A percentile compares a stretch with the other conserved stretches of the same genome.
These are phyloP conservation scores for Suillus alpinus DNA, from an alignment of 768 basidiomycete species.

Conservation along the genomic window DNA sequence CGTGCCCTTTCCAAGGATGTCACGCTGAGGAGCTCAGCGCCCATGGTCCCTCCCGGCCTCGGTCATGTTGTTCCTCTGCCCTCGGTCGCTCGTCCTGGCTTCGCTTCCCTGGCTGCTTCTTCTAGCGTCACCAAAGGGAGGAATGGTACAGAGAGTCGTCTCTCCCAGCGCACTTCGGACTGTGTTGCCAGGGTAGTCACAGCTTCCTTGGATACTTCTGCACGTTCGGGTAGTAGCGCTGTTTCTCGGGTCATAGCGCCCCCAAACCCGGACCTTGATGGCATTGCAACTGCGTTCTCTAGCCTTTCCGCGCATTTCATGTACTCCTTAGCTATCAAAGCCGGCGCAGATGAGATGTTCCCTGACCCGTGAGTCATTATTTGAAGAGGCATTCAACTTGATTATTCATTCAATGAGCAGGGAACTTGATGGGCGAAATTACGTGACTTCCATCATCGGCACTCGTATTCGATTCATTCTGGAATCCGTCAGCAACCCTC, in stretches of 20 bases:
- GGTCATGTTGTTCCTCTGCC: neutral
- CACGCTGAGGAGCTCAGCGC: neutral
- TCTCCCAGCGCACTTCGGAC: slow-evolving; percentile 20
- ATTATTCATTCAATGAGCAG: slow-evolving; percentile 11
- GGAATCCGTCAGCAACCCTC: slow-evolving; percentile 22
- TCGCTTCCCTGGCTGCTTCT: neutral
- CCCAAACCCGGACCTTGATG: neutral
- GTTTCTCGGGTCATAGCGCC: neutral
- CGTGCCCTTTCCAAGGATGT: neutral
- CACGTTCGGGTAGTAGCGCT: neutral
- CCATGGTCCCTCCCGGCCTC: slow-evolving; percentile 8
- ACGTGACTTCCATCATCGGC: slow-evolving; percentile 10
- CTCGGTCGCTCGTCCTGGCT: neutral
- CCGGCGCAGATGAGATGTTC: slow-evolving; percentile 5
- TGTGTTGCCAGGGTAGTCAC: slow-evolving; percentile 1
- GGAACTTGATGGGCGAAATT: slow-evolving; percentile 12
- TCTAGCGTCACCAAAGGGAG: slow-evolving; percentile 11
- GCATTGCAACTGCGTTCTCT: slow-evolving; percentile 3
- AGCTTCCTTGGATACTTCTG: neutral
- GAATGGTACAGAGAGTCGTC: slow-evolving; percentile 16
- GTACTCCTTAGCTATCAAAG: slow-evolving; percentile 5
- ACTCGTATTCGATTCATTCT: slow-evolving; percentile 21
- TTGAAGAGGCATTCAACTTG: neutral
- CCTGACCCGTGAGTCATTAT: slow-evolving; percentile 5
- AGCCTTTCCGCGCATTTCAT: slow-evolving; percentile 2